Evolutionary conservation across 129 eudicot species (phyloP), one percentile per base, ranked within the genome.

Genomic region (Silybum marianum): DNA sequence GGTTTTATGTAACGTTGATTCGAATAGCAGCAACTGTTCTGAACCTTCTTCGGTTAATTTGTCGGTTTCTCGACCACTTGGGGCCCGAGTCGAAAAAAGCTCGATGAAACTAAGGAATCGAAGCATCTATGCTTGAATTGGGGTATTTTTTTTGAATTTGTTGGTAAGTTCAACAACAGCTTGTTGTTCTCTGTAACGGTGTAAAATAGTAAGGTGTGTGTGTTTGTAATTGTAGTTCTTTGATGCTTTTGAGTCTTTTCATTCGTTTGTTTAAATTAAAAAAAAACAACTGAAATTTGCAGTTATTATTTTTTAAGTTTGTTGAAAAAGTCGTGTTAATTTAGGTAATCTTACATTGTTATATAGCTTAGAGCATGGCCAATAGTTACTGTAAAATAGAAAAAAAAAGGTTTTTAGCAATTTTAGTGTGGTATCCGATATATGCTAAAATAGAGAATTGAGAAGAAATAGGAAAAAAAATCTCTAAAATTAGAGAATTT

Each of bases 121-220:
- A 74, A 85, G 86, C 82, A 73, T 80, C 54, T 85, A 78, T 69
- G 82, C 87, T 68, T 86, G 42, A 2, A 18, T 18, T 78, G 62
- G 51, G 9, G n/a, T n/a, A n/a, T n/a, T n/a, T n/a, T n/a, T 2
- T 44, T 72, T 76, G 76, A 60, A 76, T 40, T 82, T 88, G 79
- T 82, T 76, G 83, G 22, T 36, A 48, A n/a, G 80, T 84, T 85
- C 90, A 90, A 93, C 90, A 90, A 93, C 95, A 80, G 82, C 97
- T 93, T 90, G 90, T 93, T 93, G 93, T 90, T 85, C 83, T 77
- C 83, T 77, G 26, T 84, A 69, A 82, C 73, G 67, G 68, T 90
- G 88, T 88, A 84, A 81, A 86, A 80, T 85, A 79, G 82, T 78
- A 69, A 72, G 84, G 78, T 78, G 10, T 90, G 77, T 78, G 10